A percentile compares a stretch with the other conserved stretches of the same genome.
Conservation (phyloP, 1,284 basidiomycete species). For the Puccinia novopanici region DNA sequence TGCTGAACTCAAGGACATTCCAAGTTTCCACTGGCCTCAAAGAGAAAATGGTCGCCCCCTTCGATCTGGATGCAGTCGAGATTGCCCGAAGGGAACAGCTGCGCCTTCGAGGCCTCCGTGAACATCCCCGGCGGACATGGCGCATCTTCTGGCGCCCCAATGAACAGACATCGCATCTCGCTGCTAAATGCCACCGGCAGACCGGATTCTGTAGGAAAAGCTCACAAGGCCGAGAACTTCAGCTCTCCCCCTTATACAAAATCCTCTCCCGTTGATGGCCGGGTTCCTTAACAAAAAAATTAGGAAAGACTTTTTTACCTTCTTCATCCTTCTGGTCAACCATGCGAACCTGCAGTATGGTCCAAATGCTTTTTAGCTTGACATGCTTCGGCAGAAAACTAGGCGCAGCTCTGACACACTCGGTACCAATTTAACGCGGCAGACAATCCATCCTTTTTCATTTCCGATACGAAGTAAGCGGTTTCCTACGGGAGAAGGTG, state of each 20-base stretch:
- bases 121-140: constrained; percentile 32
- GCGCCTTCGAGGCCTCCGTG: constrained; percentile 5
- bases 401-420: constrained; percentile 10
- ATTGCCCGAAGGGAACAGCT: constrained; percentile 31
- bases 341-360: not conserved
- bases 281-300: not conserved
- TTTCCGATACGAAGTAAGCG: constrained; percentile 4
- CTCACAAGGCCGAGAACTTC: not conserved
- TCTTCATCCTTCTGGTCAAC: constrained; percentile 23
- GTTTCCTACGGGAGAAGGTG: not conserved
- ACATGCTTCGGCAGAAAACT: not conserved
- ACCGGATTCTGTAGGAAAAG: too few relatives aligned
- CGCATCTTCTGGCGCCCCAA: constrained; percentile 24
- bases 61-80: constrained; percentile 4
- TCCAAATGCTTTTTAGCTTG: not conserved
- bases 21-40: not conserved
- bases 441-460: constrained; percentile 23
- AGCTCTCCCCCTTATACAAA: not conserved
- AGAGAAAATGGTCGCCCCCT: constrained; percentile 29
- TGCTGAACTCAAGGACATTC: too few relatives aligned
- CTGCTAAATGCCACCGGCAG: constrained; percentile 22
- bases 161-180: constrained; percentile 38
- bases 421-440: constrained; percentile 39
- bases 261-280: not conserved
- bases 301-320: not conserved